Base-by-base conservation (phyloP, 345 rosid species). In the Hibiscus mutabilis region DNA sequence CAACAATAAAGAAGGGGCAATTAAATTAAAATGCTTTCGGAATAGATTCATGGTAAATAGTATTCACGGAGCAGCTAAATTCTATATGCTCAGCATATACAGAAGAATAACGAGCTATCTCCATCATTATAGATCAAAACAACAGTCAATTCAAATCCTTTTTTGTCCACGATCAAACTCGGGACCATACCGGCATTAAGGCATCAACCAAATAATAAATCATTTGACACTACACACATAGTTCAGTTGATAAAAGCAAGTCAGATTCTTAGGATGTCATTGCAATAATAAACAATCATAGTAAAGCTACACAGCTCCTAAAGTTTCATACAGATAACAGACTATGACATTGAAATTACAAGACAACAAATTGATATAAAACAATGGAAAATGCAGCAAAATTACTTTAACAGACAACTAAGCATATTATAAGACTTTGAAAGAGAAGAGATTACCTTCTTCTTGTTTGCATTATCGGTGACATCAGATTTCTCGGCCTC, bases 401-500 rank as follows among this genome's bases (percentile, higher is more conserved):
- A 31, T 3, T 6, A 35, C 25, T 35, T 35, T 2, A 19, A 13
- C 10, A 61, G 19, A n/a, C 7, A 21, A 12, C 13, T 40, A 64
- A 12, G 5, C 31, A 2, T 0, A 64, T 12, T 4, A 64, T 1
- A 42, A 22, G n/a, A 40, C 52, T 64, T 21, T 4, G 29, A 57
- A 22, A 11, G 11, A n/a, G 2, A 4, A 24, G 18, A 25, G 21
- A 16, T 1, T 78, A 92, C 98, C 96, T 88, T 94, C 90, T 82
- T 89, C 78, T 72, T 90, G 57, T 47, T 66, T 60, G 81, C 72
- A 40, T 86, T 78, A 15, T 85, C 96, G 69, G 61, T 78, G 37
- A 85, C 96, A 0, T 86, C 96, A 0, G 90, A 73, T 68, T 82
- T 89, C 84, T 92, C 98, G 2, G 99, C 98, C 82, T 95, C 99